A percentile compares a stretch with the other conserved stretches of the same genome.
Evolutionary conservation across 495 filamentous ascomycete genomes (phyloP).

Genomic region (Hypoxylon cercidicola): DNA sequence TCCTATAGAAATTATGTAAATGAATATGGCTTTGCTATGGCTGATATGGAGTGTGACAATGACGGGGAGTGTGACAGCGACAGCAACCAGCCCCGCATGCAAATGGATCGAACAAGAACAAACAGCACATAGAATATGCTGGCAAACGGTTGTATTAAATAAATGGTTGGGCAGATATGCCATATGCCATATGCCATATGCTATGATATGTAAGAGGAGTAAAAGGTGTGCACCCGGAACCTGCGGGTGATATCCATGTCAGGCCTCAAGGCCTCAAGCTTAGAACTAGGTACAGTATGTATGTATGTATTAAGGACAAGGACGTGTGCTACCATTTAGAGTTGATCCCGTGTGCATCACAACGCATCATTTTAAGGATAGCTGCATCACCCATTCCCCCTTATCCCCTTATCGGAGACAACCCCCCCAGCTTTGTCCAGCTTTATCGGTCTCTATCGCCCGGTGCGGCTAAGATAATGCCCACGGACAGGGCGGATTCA

Average conservation of each 20-base stretch:
- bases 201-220: conserved; percentile 3
- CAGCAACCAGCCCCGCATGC: conserved; percentile 32
- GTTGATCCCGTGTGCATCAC: conserved; percentile 42
- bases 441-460: conserved; percentile 26
- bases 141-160: conserved; percentile 2
- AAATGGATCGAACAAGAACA: conserved; percentile 2
- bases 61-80: conserved; percentile 5
- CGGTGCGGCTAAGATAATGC: conserved; percentile 27
- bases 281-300: too few relatives aligned
- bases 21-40: conserved; percentile 7
- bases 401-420: conserved; percentile 35
- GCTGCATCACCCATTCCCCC: conserved; percentile 19
- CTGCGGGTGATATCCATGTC: conserved; percentile 38
- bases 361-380: conserved; percentile 33
- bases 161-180: conserved; percentile 31
- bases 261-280: conserved; percentile 9
- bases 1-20: not conserved
- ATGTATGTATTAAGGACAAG: too few relatives aligned
- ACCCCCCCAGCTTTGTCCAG: conserved; percentile 4
- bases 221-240: conserved; percentile 26
- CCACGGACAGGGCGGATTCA: conserved; percentile 16
- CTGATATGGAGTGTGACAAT: conserved; percentile 3
- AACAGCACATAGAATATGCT: conserved; percentile 11
- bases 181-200: too few relatives aligned
- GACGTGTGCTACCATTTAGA: conserved; percentile 27